These are phyloP conservation scores for Clavispora fructus DNA, from an alignment of 805 yeast genomes.

Conservation along the genomic window DNA sequence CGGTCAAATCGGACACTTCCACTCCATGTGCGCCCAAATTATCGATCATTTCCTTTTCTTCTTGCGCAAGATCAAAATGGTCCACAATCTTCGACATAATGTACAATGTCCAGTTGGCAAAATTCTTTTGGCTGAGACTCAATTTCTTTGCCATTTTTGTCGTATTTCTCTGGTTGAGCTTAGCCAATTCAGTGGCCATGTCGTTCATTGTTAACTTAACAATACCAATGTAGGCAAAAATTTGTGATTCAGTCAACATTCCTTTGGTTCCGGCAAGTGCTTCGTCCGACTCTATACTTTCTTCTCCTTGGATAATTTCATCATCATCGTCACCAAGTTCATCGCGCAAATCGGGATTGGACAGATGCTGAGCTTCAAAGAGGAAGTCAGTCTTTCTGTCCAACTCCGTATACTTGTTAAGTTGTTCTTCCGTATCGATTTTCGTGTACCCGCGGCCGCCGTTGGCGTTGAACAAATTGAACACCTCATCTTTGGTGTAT, in stretches of 20 bases:
- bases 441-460: conserved; percentile 79
- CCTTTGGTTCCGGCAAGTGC: conserved; percentile 77
- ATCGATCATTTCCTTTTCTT: conserved; percentile 84
- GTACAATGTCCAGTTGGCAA: conserved; percentile 79
- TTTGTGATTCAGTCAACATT: conserved; percentile 76
- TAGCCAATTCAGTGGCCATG: conserved; percentile 76
- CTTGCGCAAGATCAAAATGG: conserved; percentile 73
- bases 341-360: conserved; percentile 20
- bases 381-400: conserved; percentile 50
- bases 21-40: conserved; percentile 80
- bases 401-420: conserved; percentile 55
- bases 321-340: conserved; percentile 19
- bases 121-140: conserved; percentile 65
- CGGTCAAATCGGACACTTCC: conserved; percentile 63
- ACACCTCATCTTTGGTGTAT: conserved; percentile 24
- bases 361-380: conserved; percentile 25
- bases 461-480: conserved; percentile 27
- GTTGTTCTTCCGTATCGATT: conserved; percentile 82
- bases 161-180: conserved; percentile 46
- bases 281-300: conserved; percentile 43
- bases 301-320: conserved; percentile 36
- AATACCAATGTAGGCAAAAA: conserved; percentile 87
- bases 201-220: conserved; percentile 70
- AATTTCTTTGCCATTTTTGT: conserved; percentile 54
- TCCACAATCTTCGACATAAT: conserved; percentile 67